phyloP scores from a whole-genome alignment of 1,284 basidiomycete genomes.

The Sutorius eximius region DNA sequence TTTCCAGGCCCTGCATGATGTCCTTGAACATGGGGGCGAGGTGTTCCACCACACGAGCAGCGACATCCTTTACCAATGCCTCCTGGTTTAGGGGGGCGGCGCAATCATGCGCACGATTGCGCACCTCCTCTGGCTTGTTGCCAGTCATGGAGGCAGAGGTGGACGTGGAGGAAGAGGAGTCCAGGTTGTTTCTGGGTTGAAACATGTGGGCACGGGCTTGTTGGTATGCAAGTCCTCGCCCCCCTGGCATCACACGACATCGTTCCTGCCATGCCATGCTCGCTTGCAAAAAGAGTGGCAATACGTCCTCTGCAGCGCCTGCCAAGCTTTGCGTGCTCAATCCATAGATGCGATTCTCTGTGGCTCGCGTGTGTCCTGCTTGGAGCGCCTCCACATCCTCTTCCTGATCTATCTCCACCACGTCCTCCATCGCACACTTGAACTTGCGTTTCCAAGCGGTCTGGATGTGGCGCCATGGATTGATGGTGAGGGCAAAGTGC shows the following conservation, averaged over 20 bases:
- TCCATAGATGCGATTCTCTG: conserved; percentile 26
- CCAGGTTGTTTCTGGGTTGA: no score
- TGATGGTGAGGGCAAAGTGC: background rate
- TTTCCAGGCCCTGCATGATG: no score
- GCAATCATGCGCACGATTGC: no score
- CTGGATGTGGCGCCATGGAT: conserved; percentile 28
- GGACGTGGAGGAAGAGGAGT: no score
- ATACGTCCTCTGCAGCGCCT: background rate
- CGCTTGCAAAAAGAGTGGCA: background rate
- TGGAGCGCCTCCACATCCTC: conserved; percentile 25
- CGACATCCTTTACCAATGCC: no score
- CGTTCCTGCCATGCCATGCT: background rate
- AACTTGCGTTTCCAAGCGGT: conserved; percentile 26
- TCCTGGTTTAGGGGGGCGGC: no score
- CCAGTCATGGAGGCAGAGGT: no score
- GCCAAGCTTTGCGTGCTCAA: conserved; percentile 7
- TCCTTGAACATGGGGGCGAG: no score
- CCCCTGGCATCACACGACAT: background rate
- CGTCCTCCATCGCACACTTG: background rate
- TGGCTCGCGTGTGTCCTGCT: conserved; percentile 21
- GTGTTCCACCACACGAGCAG: no score
- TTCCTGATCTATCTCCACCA: background rate
- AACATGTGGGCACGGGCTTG: background rate
- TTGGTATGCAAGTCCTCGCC: background rate
- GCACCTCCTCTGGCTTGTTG: no score